Evolutionary conservation across 345 rosid genomes (phyloP).

Genomic region (Eucalyptus marginata): DNA sequence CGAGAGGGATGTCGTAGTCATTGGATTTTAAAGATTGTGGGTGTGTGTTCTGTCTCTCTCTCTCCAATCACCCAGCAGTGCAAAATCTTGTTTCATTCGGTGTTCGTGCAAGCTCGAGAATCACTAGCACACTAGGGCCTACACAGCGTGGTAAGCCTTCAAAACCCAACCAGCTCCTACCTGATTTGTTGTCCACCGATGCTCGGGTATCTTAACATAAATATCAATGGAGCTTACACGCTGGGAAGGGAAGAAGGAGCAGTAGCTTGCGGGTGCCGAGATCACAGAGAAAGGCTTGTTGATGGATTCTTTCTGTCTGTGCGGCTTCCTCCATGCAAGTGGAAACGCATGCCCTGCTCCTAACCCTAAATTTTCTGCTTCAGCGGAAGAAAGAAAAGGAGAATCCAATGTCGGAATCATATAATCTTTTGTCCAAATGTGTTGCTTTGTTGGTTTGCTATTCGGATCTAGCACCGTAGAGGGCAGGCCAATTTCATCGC

Average conservation of each 20-base stretch:
- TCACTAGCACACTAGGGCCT: not conserved
- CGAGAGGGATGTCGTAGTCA: not conserved
- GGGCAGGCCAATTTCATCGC: not conserved
- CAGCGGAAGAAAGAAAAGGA: not conserved
- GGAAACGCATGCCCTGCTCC: not conserved
- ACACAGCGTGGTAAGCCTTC: not conserved
- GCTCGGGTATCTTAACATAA: not conserved
- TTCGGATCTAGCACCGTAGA: not conserved
- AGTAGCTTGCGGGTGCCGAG: not conserved
- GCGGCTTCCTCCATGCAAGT: not conserved
- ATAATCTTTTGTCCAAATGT: not conserved
- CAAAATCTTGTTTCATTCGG: too few relatives aligned
- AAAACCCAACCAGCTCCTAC: not conserved
- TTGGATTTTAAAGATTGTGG: too few relatives aligned
- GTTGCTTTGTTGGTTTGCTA: not conserved
- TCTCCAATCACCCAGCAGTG: not conserved
- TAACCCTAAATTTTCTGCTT: not conserved
- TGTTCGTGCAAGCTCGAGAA: not conserved
- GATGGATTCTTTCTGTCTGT: too few relatives aligned
- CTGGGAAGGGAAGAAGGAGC: not conserved
- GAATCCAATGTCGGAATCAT: not conserved
- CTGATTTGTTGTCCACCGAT: not conserved
- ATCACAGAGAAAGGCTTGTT: not conserved
- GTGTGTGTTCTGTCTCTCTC: too few relatives aligned
- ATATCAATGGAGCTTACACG: not conserved